Evolutionary conservation across 2,329 filamentous ascomycete genomes (phyloP), one percentile per base, ranked within the genome.

Genomic region (Fonsecaea pugnacius): DNA sequence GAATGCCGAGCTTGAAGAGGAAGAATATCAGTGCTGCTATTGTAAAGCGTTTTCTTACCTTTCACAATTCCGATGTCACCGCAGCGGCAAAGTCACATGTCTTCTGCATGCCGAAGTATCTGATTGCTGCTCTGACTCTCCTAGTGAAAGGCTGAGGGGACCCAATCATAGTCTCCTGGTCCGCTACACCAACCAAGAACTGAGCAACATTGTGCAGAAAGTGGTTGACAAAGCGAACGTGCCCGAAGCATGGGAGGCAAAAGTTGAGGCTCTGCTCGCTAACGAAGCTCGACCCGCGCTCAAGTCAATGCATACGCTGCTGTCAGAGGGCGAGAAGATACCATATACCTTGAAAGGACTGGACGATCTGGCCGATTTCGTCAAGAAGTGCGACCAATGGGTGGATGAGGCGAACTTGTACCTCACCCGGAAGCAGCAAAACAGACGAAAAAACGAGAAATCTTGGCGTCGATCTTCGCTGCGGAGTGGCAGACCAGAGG

Each of bases 321-420:
- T 98, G 64, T 89, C 89, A 74, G 95, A 99, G 82, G 95, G 95
- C 77, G 95, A 99, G 80, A 93, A 92, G 77, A 97, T 99, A 73
- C 92, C 94, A 64, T 96, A 91, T 82, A 89, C 92, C 63, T 85
- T 99, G 67, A 87, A 89, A 69, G 93, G 92, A 67, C 84, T 99
- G 68, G 85, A 90, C 72, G 86, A 91, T 71, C 84, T 99, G 71
- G 90, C 88, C 78, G 86, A 89, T 70, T 99, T 96, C 79, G 95
- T 99, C 76, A 92, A 96, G 72, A 89, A 91, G 73, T 98, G 95
- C 81, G 96, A 96, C 77, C 92, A 96, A 75, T 97, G 96, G 91
- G 92, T 97, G 68, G 95, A 98, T 73, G 94, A 98, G 79, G 95
- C 95, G 69, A 95, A 91, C 73, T 93, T 91, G 75, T 99, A 96